Base-by-base conservation (phyloP, 805 yeast species). In the Teunomyces cretensis region DNA sequence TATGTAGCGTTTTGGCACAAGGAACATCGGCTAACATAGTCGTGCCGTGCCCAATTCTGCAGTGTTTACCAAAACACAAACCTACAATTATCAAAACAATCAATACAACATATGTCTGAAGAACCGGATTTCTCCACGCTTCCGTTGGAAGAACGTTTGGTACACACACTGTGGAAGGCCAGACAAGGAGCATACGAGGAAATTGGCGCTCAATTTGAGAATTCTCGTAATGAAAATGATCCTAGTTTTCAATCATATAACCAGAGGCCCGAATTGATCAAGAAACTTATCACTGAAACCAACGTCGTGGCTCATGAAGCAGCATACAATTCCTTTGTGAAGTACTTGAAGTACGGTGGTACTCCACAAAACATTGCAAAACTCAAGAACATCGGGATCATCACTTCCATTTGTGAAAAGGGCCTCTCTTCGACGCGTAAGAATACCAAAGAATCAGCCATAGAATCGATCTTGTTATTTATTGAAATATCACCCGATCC, bases 271-370 rank as follows among this genome's bases (percentile, higher is more conserved):
- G 83, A 79, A 8, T 42, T 76, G 2, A 70, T 83, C 55, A 81
- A 78, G 52, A 72, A 73, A 52, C 75, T 84, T 33, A 83, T 86
- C 6, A 72, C 79, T 2, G 99, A 94, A 60, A 62, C 84, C 27
- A 94, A 94, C 60, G 97, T 90, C 14, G 94, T 86, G 13, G 96
- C 98, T 0, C 96, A 90, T 52, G 98, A 94, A 57, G 70, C 84
- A 1, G 98, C 88, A 4, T 68, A 89, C 15, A 61, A 67, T 2
- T 75, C 86, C 6, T 61, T 88, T 5, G 65, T 65, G 11, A 72
- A 79, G 4, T 77, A 79, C 55, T 65, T 86, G 35, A 78, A 79
- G 54, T 76, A 63, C 56, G 86, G 87, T 2, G 84, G 83, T 0
- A 58, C 62, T 2, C 45, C 77, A 0, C 54, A 59, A 2, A 74